phyloP scores from a whole-genome alignment of 768 basidiomycete genomes.

The Amanita exitialis region DNA sequence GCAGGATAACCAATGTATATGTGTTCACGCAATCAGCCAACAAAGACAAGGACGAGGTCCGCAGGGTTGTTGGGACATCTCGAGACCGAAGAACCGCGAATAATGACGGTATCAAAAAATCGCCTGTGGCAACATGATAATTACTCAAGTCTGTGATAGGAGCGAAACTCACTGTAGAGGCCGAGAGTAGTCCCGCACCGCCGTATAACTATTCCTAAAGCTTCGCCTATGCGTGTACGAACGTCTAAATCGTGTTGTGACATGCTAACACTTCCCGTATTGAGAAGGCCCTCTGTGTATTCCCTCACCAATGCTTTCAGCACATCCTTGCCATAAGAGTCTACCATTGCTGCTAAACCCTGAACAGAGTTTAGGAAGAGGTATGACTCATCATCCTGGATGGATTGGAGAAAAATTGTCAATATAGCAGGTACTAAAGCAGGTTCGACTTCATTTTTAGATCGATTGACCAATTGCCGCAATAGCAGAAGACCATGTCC shows the following conservation, averaged over 20 bases:
- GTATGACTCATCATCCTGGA: conserved; percentile 93
- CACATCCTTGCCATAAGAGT: conserved; percentile 66
- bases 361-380: conserved; percentile 90
- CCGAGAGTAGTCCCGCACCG: conserved; percentile 62
- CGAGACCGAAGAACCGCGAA: conserved; percentile 47
- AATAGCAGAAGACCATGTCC: conserved; percentile 85
- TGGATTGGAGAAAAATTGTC: conserved; percentile 74
- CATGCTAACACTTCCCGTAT: conserved; percentile 32
- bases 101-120: conserved; percentile 66
- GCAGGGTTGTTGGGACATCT: conserved; percentile 61
- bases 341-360: conserved; percentile 80
- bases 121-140: conserved; percentile 31
- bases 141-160: neutral
- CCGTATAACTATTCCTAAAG: conserved; percentile 66
- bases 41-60: conserved; percentile 50
- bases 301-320: conserved; percentile 53
- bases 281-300: conserved; percentile 48
- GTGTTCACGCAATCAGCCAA: conserved; percentile 67
- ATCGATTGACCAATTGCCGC: conserved; percentile 55
- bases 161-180: conserved; percentile 44
- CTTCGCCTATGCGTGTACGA: conserved; percentile 76
- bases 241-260: conserved; percentile 62
- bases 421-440: conserved; percentile 77
- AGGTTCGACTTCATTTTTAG: conserved; percentile 27
- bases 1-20: conserved; percentile 48